Conservation (phyloP, 2,329 filamentous ascomycete genomes). For the Fragosphaeria purpurea region DNA sequence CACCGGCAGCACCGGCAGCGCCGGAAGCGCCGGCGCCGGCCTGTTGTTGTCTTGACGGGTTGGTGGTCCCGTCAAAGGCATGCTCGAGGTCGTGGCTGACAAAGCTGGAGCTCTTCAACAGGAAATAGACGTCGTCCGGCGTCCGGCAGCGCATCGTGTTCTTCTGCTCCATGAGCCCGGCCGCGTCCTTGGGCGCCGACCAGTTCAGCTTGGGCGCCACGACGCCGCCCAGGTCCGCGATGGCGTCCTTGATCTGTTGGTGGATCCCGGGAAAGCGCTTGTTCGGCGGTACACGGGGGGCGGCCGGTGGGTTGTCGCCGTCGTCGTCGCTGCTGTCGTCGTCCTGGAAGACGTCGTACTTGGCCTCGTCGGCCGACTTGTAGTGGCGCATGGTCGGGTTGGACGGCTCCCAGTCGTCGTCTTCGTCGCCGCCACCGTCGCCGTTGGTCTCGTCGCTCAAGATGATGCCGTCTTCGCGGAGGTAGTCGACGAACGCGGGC, state of each 20-base stretch:
- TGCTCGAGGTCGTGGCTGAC: slow-evolving; percentile 90
- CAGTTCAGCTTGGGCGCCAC: slow-evolving; percentile 94
- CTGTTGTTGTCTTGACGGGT: neutral
- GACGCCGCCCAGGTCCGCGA: slow-evolving; percentile 70
- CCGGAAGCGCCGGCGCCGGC: neutral
- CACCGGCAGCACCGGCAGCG: no score
- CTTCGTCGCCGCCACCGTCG: slow-evolving; percentile 24
- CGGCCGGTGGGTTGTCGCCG: slow-evolving; percentile 35
- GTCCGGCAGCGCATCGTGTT: slow-evolving; percentile 88
- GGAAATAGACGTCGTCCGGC: slow-evolving; percentile 84
- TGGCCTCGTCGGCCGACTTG: slow-evolving; percentile 31
- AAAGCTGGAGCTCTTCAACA: slow-evolving; percentile 91
- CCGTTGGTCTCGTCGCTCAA: slow-evolving; percentile 55
- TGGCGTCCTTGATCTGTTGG: slow-evolving; percentile 62
- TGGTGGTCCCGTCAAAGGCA: slow-evolving; percentile 59
- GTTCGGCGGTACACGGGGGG: slow-evolving; percentile 35
- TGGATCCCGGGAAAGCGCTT: slow-evolving; percentile 63
- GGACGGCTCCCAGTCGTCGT: slow-evolving; percentile 43
- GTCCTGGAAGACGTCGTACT: slow-evolving; percentile 13
- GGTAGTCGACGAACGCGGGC: slow-evolving; percentile 68
- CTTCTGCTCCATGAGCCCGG: slow-evolving; percentile 72
- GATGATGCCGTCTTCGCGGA: slow-evolving; percentile 86
- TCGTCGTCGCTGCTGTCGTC: slow-evolving; percentile 36
- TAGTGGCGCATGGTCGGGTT: slow-evolving; percentile 18
- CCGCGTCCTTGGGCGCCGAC: slow-evolving; percentile 93